Conservation (phyloP, 2,329 filamentous ascomycete species). For the Boeremia exigua region DNA sequence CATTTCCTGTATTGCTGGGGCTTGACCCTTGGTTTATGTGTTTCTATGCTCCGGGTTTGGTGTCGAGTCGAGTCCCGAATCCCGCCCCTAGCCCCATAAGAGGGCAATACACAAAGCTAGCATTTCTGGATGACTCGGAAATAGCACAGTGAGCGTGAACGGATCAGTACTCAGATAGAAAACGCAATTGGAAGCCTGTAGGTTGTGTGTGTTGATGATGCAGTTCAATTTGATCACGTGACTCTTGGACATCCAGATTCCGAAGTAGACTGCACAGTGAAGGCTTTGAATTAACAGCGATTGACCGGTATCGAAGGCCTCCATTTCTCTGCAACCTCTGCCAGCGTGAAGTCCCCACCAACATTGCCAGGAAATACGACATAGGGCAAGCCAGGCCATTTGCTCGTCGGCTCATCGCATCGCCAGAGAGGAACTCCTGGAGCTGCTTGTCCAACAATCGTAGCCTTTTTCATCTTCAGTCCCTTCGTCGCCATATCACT, state of each 20-base stretch:
- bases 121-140: background rate
- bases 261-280: background rate
- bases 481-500: constrained; percentile 66
- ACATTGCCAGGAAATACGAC: constrained; percentile 67
- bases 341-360: constrained; percentile 43
- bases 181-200: too few species aligned
- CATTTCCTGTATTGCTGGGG: background rate
- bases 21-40: background rate
- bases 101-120: background rate
- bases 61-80: background rate
- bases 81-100: background rate
- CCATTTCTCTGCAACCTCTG: constrained; percentile 22
- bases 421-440: constrained; percentile 65
- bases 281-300: constrained; percentile 8
- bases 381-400: constrained; percentile 60
- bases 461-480: constrained; percentile 60
- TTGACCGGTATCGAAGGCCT: constrained; percentile 19
- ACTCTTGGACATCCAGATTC: background rate
- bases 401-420: constrained; percentile 60
- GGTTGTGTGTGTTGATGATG: too few species aligned
- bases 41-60: background rate
- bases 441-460: constrained; percentile 63
- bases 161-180: too few species aligned
- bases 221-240: background rate
- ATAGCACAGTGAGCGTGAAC: background rate